A percentile compares a stretch with the other conserved stretches of the same genome.
phyloP scores from a whole-genome alignment of 164 flowering plant species.

The Annona cherimola region DNA sequence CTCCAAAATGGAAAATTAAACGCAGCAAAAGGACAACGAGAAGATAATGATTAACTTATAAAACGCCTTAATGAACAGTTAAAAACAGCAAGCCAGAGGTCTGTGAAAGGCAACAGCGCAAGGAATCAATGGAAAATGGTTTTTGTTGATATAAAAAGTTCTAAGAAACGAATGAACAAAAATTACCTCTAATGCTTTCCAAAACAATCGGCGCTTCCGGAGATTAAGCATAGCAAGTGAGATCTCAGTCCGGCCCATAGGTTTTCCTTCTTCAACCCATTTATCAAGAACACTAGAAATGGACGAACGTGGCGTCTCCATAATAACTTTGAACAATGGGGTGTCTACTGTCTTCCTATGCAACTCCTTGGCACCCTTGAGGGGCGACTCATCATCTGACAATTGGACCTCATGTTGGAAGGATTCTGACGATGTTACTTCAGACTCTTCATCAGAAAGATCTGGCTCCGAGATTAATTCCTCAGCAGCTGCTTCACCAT shows the following conservation, averaged over 20 bases:
- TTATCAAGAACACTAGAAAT: conserved; percentile 39
- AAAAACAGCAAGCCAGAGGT: neutral
- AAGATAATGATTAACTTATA: neutral
- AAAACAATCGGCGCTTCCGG: conserved; percentile 45
- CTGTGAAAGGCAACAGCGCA: neutral
- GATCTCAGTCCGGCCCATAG: conserved; percentile 37
- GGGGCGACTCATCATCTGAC: conserved; percentile 18
- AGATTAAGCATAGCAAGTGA: conserved; percentile 35
- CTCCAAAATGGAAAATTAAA: neutral
- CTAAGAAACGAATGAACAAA: neutral
- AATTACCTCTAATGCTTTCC: conserved; percentile 77
- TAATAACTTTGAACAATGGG: conserved; percentile 34
- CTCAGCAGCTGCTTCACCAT: conserved; percentile 23
- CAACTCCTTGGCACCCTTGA: conserved; percentile 13
- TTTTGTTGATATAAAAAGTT: neutral
- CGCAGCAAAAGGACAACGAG: neutral
- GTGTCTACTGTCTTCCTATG: conserved; percentile 14
- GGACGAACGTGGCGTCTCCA: conserved; percentile 30
- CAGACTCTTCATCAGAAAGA: conserved; percentile 38
- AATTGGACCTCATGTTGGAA: conserved; percentile 28
- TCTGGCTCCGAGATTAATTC: conserved; percentile 40
- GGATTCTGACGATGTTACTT: conserved; percentile 18
- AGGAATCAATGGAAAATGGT: neutral
- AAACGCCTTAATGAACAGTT: too few relatives aligned
- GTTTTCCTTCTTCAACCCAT: conserved; percentile 64